These are phyloP conservation scores for Bipolaris oryzae DNA, from an alignment of 2,329 filamentous ascomycete species.

Conservation along the genomic window DNA sequence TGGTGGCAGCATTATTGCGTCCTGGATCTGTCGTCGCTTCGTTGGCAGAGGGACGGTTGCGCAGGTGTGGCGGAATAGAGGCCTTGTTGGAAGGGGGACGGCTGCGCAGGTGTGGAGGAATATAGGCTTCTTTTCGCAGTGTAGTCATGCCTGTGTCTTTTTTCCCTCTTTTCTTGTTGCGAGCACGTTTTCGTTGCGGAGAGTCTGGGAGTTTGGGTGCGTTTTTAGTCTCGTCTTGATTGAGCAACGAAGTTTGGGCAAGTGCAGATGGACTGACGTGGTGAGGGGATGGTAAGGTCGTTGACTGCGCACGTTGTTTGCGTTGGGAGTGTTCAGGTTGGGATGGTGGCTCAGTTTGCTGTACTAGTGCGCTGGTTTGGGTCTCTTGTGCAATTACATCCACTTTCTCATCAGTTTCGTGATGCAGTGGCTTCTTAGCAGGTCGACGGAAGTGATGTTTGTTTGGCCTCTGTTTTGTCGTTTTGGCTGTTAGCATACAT, in stretches of 20 bases:
- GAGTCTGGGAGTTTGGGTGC: not conserved
- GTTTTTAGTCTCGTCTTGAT: not conserved
- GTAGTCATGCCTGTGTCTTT: slow-evolving; percentile 12
- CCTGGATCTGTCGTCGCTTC: slow-evolving; percentile 9
- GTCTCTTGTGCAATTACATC: not conserved
- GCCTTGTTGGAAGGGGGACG: slow-evolving; percentile 2
- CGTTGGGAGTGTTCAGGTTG: not conserved
- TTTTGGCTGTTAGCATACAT: not conserved
- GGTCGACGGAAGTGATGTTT: slow-evolving; percentile 3
- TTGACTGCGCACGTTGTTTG: slow-evolving; percentile 10
- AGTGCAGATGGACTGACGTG: slow-evolving; percentile 5
- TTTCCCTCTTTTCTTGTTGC: slow-evolving; percentile 4
- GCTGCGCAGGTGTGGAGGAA: slow-evolving; percentile 37
- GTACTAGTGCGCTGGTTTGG: slow-evolving; percentile 1
- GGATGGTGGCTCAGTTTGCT: slow-evolving; percentile 9
- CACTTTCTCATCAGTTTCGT: not conserved
- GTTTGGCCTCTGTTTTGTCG: slow-evolving; percentile 9
- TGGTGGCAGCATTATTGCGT: not conserved
- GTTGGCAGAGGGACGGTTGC: slow-evolving; percentile 15
- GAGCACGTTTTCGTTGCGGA: not conserved
- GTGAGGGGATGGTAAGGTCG: not conserved
- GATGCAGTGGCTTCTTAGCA: slow-evolving; percentile 9
- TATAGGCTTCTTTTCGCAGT: slow-evolving; percentile 12
- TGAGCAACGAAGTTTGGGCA: not conserved
- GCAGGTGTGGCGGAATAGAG: slow-evolving; percentile 36